phyloP scores from a whole-genome alignment of 2,329 filamentous ascomycete genomes.

The Ampelomyces quisqualis region DNA sequence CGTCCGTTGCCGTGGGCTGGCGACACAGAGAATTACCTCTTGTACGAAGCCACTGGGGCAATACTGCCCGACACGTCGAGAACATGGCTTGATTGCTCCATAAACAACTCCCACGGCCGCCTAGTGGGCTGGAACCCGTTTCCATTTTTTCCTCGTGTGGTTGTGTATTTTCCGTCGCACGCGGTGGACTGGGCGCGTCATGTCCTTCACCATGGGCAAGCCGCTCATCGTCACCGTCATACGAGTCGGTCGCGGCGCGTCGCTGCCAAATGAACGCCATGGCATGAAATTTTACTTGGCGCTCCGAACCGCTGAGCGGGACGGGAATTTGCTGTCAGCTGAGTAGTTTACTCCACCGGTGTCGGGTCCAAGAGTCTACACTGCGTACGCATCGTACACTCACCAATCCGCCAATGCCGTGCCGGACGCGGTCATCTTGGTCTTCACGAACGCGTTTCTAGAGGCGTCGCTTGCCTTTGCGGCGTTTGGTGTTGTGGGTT shows the following conservation, averaged over 20 bases:
- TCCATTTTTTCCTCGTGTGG: slow-evolving; percentile 10
- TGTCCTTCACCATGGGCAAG: slow-evolving; percentile 27
- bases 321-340: slow-evolving; percentile 48
- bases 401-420: slow-evolving; percentile 56
- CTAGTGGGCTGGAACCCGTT: slow-evolving; percentile 4
- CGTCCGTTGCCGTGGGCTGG: slow-evolving; percentile 16
- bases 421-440: slow-evolving; percentile 56
- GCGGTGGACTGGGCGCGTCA: slow-evolving; percentile 19
- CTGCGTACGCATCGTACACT: slow-evolving; percentile 58
- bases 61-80: neutral
- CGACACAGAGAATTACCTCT: slow-evolving; percentile 8
- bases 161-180: slow-evolving; percentile 19
- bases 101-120: neutral
- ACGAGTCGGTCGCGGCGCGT: slow-evolving; percentile 13
- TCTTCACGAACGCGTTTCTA: slow-evolving; percentile 55
- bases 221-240: slow-evolving; percentile 17
- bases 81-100: neutral
- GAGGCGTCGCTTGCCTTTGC: slow-evolving; percentile 51
- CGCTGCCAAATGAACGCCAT: slow-evolving; percentile 10
- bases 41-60: slow-evolving; percentile 4
- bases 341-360: slow-evolving; percentile 59
- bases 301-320: slow-evolving; percentile 1
- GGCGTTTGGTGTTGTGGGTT: slow-evolving; percentile 56
- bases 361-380: slow-evolving; percentile 53
- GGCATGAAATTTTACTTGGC: slow-evolving; percentile 15